Evolutionary conservation across 1,284 basidiomycete genomes (phyloP), one percentile per base, ranked within the genome.

Genomic region (Cryptococcus floricola): DNA sequence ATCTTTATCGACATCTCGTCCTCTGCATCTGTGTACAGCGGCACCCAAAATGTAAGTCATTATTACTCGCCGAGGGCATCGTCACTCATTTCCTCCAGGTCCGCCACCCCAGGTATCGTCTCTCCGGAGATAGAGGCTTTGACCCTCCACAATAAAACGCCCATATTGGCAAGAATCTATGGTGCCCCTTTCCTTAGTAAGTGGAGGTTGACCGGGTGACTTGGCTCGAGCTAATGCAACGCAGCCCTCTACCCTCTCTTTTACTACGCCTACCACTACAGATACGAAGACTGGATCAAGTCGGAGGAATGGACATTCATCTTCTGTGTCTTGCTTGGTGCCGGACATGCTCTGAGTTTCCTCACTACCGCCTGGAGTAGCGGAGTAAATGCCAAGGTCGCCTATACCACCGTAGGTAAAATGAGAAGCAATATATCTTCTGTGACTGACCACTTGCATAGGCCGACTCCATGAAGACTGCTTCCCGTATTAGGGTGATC

Each of bases 281-380:
- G 84, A 71, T 98, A 98, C 75, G 90, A 96, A 68, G 82, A 91
- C 69, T 93, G 89, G 87, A 78, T 95, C 54, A 83, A 87, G 72
- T 93, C 90, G 64, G 94, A 96, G 75, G 90, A 94, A 73, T 95
- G 90, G 89, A 94, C 95, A 0, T 99, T 98, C 71, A 82, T 98
- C 48, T 90, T 87, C 50, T 93, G 89, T 64, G 88, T 95, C 18
- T 79, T 85, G 12, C 84, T 98, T 9, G 87, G 90, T 39, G 86
- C 85, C 13, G 85, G 87, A 3, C 96, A 99, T 76, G 92, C 92
- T 1, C 82, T 99, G 54, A 91, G 88, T 70, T 99, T 94, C 79
- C 81, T 99, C 50, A 80, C 88, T 43, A 98, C 95, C 0, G 85
- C 85, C 62, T 99, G 95, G 95, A 93, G 85, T 73, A 84, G 89